Conservation (phyloP, 306 rosid genomes). For the Quillaja saponaria region DNA sequence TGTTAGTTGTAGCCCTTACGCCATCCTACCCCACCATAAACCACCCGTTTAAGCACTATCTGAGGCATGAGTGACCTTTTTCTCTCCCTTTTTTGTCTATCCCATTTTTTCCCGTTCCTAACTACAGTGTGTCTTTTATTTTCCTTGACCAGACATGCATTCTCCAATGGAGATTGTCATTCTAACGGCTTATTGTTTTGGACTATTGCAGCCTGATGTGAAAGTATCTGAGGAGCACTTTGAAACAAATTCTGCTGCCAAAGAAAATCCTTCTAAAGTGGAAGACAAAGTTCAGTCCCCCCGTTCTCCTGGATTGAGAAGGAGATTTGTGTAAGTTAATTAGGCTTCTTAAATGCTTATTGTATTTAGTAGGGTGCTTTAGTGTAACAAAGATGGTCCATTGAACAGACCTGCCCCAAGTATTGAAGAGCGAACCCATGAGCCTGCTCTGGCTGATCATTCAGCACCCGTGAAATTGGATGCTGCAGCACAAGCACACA, state of each 20-base stretch:
- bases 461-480: conserved; percentile 69
- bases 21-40: too few species aligned
- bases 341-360: conserved; percentile 18
- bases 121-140: conserved; percentile 7
- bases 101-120: not conserved
- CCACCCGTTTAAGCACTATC: not conserved
- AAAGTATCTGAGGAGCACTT: conserved; percentile 47
- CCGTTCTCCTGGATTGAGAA: conserved; percentile 70
- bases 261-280: conserved; percentile 46
- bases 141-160: not conserved
- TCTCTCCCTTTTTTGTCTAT: not conserved
- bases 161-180: conserved; percentile 6
- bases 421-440: conserved; percentile 53
- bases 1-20: too few species aligned
- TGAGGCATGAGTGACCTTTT: not conserved
- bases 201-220: conserved; percentile 44
- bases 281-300: conserved; percentile 44
- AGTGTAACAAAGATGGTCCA: conserved; percentile 27
- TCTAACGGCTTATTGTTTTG: conserved; percentile 32
- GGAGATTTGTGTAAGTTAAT: conserved; percentile 66
- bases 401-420: conserved; percentile 53
- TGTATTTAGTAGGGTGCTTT: conserved; percentile 30
- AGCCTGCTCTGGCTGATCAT: conserved; percentile 42
- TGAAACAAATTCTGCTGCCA: conserved; percentile 33
- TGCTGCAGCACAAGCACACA: conserved; percentile 65